These are phyloP conservation scores for Vanilla planifolia DNA, from an alignment of 106 monocot species.

Conservation along the genomic window DNA sequence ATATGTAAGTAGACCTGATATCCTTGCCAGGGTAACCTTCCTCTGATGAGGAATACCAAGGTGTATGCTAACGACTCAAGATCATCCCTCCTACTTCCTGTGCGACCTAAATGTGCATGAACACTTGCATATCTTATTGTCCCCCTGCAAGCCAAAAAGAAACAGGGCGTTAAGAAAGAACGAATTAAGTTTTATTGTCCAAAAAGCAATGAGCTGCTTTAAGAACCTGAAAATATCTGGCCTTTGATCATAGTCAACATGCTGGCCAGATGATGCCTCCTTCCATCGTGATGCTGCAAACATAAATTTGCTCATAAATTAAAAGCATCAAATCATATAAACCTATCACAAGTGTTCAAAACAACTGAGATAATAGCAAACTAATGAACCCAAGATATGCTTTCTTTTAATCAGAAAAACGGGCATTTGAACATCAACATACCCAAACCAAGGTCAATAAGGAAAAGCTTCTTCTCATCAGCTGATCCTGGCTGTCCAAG, in stretches of 20 bases:
- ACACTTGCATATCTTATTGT: conserved; percentile 98
- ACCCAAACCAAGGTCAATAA: conserved; percentile 98
- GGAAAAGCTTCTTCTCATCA: conserved; percentile 96
- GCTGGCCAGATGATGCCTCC: conserved; percentile 75
- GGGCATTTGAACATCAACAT: not conserved
- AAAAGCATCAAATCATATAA: not conserved
- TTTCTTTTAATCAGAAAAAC: not conserved
- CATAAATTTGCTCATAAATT: not conserved
- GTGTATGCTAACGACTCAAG: conserved; percentile 92
- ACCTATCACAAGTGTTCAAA: not conserved
- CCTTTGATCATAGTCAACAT: conserved; percentile 98
- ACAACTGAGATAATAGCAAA: not conserved
- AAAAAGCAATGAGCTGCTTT: not conserved
- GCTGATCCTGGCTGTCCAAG: conserved; percentile 87
- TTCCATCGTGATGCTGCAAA: conserved; percentile 87
- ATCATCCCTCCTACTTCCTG: conserved; percentile 94
- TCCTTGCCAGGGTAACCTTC: conserved; percentile 96
- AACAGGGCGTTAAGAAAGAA: conserved; percentile 4
- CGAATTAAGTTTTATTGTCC: not conserved
- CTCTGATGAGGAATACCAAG: conserved; percentile 76
- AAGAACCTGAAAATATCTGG: conserved; percentile 93
- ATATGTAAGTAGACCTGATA: conserved; percentile 58
- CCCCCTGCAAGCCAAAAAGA: conserved; percentile 47
- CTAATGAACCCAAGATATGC: not conserved
- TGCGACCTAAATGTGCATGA: conserved; percentile 97